phyloP scores from a whole-genome alignment of 345 rosid species.

The Acer negundo region DNA sequence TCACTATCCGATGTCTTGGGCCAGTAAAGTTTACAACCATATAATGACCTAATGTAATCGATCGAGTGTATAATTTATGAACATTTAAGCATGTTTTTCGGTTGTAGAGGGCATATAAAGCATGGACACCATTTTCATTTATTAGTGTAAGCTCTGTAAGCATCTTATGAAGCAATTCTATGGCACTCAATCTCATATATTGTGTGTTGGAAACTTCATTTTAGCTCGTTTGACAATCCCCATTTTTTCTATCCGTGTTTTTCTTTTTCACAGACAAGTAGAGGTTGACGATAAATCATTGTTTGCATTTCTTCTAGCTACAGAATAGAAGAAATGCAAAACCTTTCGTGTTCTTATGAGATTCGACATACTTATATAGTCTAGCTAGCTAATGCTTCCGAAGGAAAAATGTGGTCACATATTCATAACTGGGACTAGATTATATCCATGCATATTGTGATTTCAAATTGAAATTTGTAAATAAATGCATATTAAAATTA shows the following conservation, averaged over 20 bases:
- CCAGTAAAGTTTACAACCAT: conserved; percentile 36
- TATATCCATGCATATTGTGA: too few relatives aligned
- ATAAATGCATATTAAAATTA: too few relatives aligned
- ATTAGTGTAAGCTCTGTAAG: not conserved
- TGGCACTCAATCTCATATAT: not conserved
- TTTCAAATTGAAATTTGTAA: too few relatives aligned
- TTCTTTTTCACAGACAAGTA: not conserved
- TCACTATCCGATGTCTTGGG: conserved; percentile 65
- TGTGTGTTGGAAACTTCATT: not conserved
- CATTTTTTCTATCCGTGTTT: not conserved
- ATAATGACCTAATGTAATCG: not conserved
- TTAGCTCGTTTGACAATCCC: not conserved
- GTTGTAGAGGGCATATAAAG: not conserved
- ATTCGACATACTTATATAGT: too few relatives aligned
- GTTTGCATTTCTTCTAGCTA: not conserved
- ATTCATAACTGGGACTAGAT: too few relatives aligned
- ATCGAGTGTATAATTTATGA: not conserved
- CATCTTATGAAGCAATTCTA: not conserved
- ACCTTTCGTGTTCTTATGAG: too few relatives aligned
- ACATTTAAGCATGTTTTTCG: not conserved
- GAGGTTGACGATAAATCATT: too few relatives aligned
- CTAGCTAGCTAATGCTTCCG: too few relatives aligned
- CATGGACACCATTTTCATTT: not conserved
- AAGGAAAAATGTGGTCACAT: too few relatives aligned
- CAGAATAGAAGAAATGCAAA: not conserved